A percentile compares a stretch with the other conserved stretches of the same genome.
Conservation (phyloP, 345 rosid species). For the Eucalyptus sideroxylon region DNA sequence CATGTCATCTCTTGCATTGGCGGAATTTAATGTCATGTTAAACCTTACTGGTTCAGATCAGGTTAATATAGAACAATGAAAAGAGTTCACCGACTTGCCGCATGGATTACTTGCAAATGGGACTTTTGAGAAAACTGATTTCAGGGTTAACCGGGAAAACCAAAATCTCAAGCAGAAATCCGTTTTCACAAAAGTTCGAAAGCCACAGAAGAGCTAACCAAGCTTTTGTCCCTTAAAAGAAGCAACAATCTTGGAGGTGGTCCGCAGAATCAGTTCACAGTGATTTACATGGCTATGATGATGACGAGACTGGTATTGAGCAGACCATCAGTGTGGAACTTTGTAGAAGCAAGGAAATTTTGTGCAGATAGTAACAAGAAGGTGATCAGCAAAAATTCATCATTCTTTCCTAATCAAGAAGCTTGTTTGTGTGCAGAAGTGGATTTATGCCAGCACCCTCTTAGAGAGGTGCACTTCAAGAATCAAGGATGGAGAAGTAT, state of each 20-base stretch:
- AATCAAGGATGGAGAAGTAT: too few relatives aligned
- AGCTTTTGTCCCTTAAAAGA: slow-evolving; percentile 39
- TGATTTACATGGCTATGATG: too few relatives aligned
- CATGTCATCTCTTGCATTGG: neutral
- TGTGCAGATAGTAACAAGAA: too few relatives aligned
- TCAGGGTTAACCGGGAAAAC: slow-evolving; percentile 9
- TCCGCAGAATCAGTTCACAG: too few relatives aligned
- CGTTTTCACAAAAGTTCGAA: slow-evolving; percentile 15
- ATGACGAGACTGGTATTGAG: too few relatives aligned
- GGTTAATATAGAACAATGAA: slow-evolving; percentile 37
- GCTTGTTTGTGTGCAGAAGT: too few relatives aligned
- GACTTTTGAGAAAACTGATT: slow-evolving; percentile 54
- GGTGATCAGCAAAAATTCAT: too few relatives aligned
- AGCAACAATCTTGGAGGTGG: slow-evolving; percentile 19
- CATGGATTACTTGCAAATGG: slow-evolving; percentile 71
- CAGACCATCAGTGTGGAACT: too few relatives aligned
- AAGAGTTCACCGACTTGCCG: slow-evolving; percentile 65
- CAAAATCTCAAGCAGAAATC: slow-evolving; percentile 13
- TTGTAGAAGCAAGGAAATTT: too few relatives aligned
- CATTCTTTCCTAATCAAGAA: too few relatives aligned
- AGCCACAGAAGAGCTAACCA: slow-evolving; percentile 68
- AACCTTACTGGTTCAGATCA: slow-evolving; percentile 3
- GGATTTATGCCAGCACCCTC: too few relatives aligned
- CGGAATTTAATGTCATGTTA: neutral
- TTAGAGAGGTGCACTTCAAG: too few relatives aligned